Evolutionary conservation across 139 green algal genomes (phyloP), one percentile per base, ranked within the genome.

Genomic region (Chlamydomonas sphaeroides): DNA sequence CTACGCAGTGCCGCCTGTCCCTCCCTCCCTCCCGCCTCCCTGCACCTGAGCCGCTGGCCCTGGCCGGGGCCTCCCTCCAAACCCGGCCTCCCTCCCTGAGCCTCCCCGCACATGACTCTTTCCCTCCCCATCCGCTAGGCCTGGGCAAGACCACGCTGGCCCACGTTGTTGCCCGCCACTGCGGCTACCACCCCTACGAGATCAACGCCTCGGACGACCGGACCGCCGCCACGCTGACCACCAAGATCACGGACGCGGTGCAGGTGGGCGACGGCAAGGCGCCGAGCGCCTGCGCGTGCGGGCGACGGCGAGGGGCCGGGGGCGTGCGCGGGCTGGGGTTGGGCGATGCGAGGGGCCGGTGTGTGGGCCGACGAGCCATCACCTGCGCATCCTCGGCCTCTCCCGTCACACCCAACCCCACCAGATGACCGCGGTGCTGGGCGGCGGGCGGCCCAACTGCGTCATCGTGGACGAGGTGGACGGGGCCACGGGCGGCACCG

Each of bases 381-480:
- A n/a, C n/a, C n/a, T n/a, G n/a, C n/a, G n/a, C n/a, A n/a, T n/a
- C n/a, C n/a, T n/a, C n/a, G n/a, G n/a, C n/a, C n/a, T n/a, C n/a
- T n/a, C n/a, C n/a, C n/a, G n/a, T n/a, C n/a, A n/a, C n/a, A n/a
- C n/a, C n/a, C n/a, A n/a, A n/a, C n/a, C n/a, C n/a, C n/a, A 61
- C 10, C 76, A 83, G 63, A 83, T 83, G 76, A 83, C 68, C 25
- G 63, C 78, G 21, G 90, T 93, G 36, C 85, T 93, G 62, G 89
- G 87, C 10, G 84, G 91, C 35, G 68, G 78, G 18, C 88, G 89
- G 41, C 96, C 96, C 67, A 98, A 97, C 79, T 97, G 92, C 77
- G 88, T 98, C 57, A 91, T 99, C 56, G 92, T 99, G 56, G 97
- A 99, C 71, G 97, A 99, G 89, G 95, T 98, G 18, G 97, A 99